A percentile compares a stretch with the other conserved stretches of the same genome.
Conservation (phyloP, 495 filamentous ascomycete genomes). For the Hyaloscypha variabilis region DNA sequence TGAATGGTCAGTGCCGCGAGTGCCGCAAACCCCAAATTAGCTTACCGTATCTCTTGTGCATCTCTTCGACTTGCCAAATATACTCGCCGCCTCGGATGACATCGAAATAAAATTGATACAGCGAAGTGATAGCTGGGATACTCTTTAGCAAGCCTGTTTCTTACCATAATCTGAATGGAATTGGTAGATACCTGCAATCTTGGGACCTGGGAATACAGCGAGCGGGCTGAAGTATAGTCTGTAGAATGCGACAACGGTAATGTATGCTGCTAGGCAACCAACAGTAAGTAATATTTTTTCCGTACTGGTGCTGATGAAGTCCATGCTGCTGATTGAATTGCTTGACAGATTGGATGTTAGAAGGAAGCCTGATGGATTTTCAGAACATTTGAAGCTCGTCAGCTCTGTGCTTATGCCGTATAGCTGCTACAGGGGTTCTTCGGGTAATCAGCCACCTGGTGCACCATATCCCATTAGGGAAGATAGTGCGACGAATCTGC, state of each 20-base stretch:
- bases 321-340: too few relatives aligned
- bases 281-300: too few relatives aligned
- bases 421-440: too few relatives aligned
- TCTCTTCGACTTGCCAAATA: constrained; percentile 41
- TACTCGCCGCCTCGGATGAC: constrained; percentile 35
- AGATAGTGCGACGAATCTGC: too few relatives aligned
- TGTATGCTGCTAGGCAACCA: constrained; percentile 1
- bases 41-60: constrained; percentile 47
- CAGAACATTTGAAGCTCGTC: too few relatives aligned
- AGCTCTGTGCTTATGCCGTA: too few relatives aligned
- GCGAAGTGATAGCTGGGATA: background rate
- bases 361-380: too few relatives aligned
- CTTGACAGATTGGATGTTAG: too few relatives aligned
- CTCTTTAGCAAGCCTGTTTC: background rate
- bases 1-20: constrained; percentile 50
- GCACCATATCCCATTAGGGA: too few relatives aligned
- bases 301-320: too few relatives aligned
- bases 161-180: background rate
- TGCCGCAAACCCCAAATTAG: constrained; percentile 1
- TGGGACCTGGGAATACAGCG: constrained; percentile 50
- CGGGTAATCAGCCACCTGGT: too few relatives aligned
- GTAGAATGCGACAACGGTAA: constrained; percentile 34
- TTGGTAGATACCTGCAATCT: constrained; percentile 48
- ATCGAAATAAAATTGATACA: constrained; percentile 43
- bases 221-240: constrained; percentile 52